These are phyloP conservation scores for Tricholoma sp. DNA, from an alignment of 768 basidiomycete genomes.

Conservation along the genomic window DNA sequence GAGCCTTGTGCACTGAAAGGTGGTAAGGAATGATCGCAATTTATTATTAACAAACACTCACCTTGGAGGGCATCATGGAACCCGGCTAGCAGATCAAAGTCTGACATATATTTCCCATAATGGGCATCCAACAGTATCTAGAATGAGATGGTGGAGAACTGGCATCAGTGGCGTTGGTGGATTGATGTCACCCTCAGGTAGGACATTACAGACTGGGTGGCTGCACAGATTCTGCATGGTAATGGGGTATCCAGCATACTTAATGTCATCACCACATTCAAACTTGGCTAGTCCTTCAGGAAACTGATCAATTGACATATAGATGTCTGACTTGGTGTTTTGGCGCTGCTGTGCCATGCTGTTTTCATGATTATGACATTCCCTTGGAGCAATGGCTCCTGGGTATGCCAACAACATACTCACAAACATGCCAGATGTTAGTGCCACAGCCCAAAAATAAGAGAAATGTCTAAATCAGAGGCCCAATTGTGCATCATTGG, in stretches of 20 bases:
- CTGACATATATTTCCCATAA: constrained; percentile 16
- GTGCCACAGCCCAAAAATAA: constrained; percentile 15
- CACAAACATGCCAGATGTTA: no score
- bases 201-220: not conserved
- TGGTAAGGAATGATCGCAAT: not conserved
- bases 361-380: constrained; percentile 10
- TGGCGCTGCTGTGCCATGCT: constrained; percentile 11
- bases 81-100: constrained; percentile 13
- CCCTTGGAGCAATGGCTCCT: not conserved
- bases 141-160: constrained; percentile 5
- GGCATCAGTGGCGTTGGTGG: constrained; percentile 1
- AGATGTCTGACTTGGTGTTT: not conserved
- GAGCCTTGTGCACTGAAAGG: constrained; percentile 14
- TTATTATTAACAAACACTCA: constrained; percentile 5
- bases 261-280: constrained; percentile 7
- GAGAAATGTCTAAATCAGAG: constrained; percentile 15
- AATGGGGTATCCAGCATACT: not conserved
- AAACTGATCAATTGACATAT: no score
- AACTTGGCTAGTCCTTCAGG: constrained; percentile 15
- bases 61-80: constrained; percentile 14
- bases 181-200: not conserved
- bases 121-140: constrained; percentile 14
- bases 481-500: constrained; percentile 15
- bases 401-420: no score
- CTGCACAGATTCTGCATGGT: constrained; percentile 11